Evolutionary conservation across 192 early-diverging fungal genomes (phyloP).

Genomic region (Podila clonocystis): DNA sequence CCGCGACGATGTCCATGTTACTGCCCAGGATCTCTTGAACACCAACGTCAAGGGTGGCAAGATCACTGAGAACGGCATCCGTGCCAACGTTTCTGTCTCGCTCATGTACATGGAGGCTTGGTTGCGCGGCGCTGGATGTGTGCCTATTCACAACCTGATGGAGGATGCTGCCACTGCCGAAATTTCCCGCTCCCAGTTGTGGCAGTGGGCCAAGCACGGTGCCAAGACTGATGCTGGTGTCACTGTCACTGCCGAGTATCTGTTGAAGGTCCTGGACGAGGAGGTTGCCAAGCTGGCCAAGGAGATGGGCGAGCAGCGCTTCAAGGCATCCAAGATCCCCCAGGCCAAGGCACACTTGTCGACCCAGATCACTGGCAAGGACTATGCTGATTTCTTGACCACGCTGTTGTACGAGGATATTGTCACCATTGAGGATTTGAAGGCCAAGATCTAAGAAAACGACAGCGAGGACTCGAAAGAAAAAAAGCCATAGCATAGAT

Average conservation of each 20-base stretch:
- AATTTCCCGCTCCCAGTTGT: slow-evolving; percentile 95
- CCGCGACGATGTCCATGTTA: slow-evolving; percentile 90
- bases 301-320: slow-evolving; percentile 63
- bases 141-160: slow-evolving; percentile 98
- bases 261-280: slow-evolving; percentile 81
- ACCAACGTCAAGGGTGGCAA: slow-evolving; percentile 69
- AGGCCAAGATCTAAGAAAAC: slow-evolving; percentile 39
- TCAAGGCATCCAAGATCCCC: slow-evolving; percentile 70
- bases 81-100: slow-evolving; percentile 92
- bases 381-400: slow-evolving; percentile 93
- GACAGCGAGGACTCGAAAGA: neutral
- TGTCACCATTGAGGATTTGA: slow-evolving; percentile 47
- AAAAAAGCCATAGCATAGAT: no score
- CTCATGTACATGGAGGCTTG: slow-evolving; percentile 94
- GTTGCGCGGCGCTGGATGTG: slow-evolving; percentile 94
- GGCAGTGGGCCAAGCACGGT: slow-evolving; percentile 94
- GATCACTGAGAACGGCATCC: slow-evolving; percentile 91
- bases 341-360: slow-evolving; percentile 75
- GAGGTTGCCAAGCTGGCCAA: slow-evolving; percentile 80
- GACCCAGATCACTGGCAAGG: slow-evolving; percentile 81
- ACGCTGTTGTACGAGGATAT: slow-evolving; percentile 93
- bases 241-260: slow-evolving; percentile 78
- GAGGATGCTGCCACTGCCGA: slow-evolving; percentile 98
- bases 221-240: slow-evolving; percentile 83
- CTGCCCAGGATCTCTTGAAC: slow-evolving; percentile 83